Conservation (phyloP, 2,329 filamentous ascomycete genomes). For the Dactylellina sp. region DNA sequence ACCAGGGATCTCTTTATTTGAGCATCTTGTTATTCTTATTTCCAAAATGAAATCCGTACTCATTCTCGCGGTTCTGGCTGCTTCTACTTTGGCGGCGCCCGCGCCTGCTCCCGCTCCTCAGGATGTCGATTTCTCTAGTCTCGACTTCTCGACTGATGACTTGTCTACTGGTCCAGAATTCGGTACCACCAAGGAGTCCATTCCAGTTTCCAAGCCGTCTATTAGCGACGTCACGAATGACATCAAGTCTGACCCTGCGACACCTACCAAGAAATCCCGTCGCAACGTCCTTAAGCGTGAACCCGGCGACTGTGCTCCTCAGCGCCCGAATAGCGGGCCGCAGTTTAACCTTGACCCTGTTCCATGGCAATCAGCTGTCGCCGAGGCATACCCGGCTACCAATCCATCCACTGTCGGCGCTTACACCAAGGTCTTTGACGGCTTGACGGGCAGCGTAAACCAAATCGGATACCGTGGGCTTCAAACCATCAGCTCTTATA, state of each 20-base stretch:
- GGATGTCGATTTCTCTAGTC: constrained; percentile 30
- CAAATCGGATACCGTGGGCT: constrained; percentile 60
- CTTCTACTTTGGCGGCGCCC: constrained; percentile 29
- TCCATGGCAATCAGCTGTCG: constrained; percentile 27
- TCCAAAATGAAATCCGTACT: constrained; percentile 36
- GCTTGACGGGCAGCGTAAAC: constrained; percentile 57
- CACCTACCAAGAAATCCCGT: constrained; percentile 20
- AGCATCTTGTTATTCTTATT: constrained; percentile 15
- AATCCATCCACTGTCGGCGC: constrained; percentile 43
- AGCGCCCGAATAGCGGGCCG: constrained; percentile 29
- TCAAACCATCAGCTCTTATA: constrained; percentile 57
- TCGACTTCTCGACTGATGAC: constrained; percentile 23
- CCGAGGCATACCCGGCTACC: constrained; percentile 40
- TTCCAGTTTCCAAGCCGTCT: constrained; percentile 29
- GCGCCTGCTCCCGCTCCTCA: constrained; percentile 35
- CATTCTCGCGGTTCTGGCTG: constrained; percentile 33
- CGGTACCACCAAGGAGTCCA: constrained; percentile 33
- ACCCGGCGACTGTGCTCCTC: constrained; percentile 36
- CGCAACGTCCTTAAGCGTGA: constrained; percentile 30
- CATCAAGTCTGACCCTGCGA: constrained; percentile 41
- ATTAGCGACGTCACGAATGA: constrained; percentile 25
- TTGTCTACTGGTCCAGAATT: constrained; percentile 37
- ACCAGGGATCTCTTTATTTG: constrained; percentile 35
- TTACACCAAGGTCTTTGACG: constrained; percentile 62
- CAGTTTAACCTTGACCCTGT: constrained; percentile 31